Evolutionary conservation across 441 rosid genomes (phyloP).

Genomic region (Populus hybrid): DNA sequence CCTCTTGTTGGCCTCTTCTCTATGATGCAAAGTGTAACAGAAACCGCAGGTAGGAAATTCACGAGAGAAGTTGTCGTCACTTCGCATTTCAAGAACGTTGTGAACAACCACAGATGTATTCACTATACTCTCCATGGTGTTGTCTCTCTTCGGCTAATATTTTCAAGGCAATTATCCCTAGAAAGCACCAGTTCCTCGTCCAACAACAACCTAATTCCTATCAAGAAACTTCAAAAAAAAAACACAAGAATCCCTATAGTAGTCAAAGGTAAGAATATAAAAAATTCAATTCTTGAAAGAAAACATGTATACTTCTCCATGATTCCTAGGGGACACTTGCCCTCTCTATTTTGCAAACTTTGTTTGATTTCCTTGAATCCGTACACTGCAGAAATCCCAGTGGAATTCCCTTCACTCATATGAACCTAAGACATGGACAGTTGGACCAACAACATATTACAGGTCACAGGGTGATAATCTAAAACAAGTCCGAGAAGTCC

Average conservation of each 20-base stretch:
- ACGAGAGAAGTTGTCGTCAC: background rate
- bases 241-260: conserved; percentile 25
- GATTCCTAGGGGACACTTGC: too few species aligned
- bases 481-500: conserved; percentile 52
- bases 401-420: conserved; percentile 62
- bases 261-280: conserved; percentile 31
- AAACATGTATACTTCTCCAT: too few species aligned
- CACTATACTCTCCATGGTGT: too few species aligned
- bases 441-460: conserved; percentile 44
- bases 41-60: conserved; percentile 23
- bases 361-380: background rate
- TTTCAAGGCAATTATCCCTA: conserved; percentile 36
- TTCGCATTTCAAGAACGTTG: background rate
- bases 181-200: conserved; percentile 22
- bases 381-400: conserved; percentile 22
- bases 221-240: background rate
- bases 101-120: background rate
- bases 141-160: background rate
- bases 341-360: too few species aligned
- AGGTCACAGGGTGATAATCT: conserved; percentile 64
- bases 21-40: conserved; percentile 46
- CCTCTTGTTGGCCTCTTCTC: conserved; percentile 85
- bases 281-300: too few species aligned
- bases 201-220: conserved; percentile 21
- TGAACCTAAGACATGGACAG: conserved; percentile 54